These are phyloP conservation scores for Diplocarpon mali DNA, from an alignment of 2,329 filamentous ascomycete species.

Conservation along the genomic window DNA sequence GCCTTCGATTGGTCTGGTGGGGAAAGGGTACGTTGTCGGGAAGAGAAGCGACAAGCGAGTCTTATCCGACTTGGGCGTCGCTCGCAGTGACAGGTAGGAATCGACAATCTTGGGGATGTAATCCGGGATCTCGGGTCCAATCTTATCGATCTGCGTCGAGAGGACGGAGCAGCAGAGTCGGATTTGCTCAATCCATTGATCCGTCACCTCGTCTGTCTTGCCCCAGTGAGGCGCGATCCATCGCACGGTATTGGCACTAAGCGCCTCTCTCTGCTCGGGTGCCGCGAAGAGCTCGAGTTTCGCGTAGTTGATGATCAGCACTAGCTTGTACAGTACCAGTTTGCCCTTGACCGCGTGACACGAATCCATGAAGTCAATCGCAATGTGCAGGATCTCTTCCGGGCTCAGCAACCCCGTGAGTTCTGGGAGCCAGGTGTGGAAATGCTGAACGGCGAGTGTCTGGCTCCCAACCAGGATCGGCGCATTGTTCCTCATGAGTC, in stretches of 20 bases:
- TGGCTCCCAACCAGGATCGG: slow-evolving; percentile 87
- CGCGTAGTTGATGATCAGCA: slow-evolving; percentile 86
- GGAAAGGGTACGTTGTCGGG: slow-evolving; percentile 82
- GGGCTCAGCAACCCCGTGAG: slow-evolving; percentile 64
- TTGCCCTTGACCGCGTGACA: slow-evolving; percentile 82
- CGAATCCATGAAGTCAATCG: slow-evolving; percentile 88
- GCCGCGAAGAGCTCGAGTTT: slow-evolving; percentile 70
- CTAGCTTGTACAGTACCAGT: slow-evolving; percentile 80
- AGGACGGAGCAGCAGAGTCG: slow-evolving; percentile 88
- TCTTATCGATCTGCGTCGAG: slow-evolving; percentile 68
- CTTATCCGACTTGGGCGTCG: slow-evolving; percentile 40
- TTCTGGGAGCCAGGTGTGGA: slow-evolving; percentile 95
- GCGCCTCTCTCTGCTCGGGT: slow-evolving; percentile 60
- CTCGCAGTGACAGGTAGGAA: slow-evolving; percentile 70
- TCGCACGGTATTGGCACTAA: slow-evolving; percentile 71
- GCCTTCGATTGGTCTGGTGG: slow-evolving; percentile 52
- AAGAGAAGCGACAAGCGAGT: slow-evolving; percentile 77
- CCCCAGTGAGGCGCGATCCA: slow-evolving; percentile 97
- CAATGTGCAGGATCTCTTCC: slow-evolving; percentile 81
- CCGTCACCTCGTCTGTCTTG: slow-evolving; percentile 56
- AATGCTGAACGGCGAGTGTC: slow-evolving; percentile 89
- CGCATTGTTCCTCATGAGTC: slow-evolving; percentile 77
- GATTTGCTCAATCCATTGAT: slow-evolving; percentile 88
- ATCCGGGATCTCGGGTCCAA: slow-evolving; percentile 72
- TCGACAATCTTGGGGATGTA: slow-evolving; percentile 87